phyloP scores from a whole-genome alignment of 2,329 filamentous ascomycete genomes.

The Diaporthe helianthi region DNA sequence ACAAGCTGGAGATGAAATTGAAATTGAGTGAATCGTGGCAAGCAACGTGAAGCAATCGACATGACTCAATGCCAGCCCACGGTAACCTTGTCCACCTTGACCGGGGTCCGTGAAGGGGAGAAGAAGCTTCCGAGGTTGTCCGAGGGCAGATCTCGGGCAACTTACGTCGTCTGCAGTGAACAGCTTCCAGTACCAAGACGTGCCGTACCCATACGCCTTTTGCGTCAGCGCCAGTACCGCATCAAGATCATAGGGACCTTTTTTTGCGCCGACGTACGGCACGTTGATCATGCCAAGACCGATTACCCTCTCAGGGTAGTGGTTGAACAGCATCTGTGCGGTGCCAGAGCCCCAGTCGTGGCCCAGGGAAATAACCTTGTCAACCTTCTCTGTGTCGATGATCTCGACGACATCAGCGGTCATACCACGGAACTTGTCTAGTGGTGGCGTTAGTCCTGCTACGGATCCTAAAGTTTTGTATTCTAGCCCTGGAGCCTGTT shows the following conservation, averaged over 20 bases:
- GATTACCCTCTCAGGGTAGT: constrained; percentile 47
- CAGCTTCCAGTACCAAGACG: constrained; percentile 54
- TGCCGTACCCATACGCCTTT: constrained; percentile 46
- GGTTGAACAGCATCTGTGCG: constrained; percentile 50
- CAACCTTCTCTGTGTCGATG: constrained; percentile 46
- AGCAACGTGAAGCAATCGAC: not conserved
- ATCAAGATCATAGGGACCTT: constrained; percentile 46
- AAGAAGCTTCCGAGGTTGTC: too few species aligned
- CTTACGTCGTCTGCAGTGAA: constrained; percentile 47
- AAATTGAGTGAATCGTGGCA: not conserved
- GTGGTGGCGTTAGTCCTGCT: too few species aligned
- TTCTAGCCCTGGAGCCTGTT: too few species aligned
- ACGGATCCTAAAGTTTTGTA: too few species aligned
- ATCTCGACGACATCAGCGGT: constrained; percentile 49
- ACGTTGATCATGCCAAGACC: constrained; percentile 53
- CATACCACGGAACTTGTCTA: constrained; percentile 39
- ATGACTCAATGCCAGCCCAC: not conserved
- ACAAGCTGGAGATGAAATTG: not conserved
- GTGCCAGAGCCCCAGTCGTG: constrained; percentile 57
- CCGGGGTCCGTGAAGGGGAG: not conserved
- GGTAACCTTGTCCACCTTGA: not conserved
- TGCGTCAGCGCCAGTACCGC: constrained; percentile 42
- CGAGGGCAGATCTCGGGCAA: not conserved
- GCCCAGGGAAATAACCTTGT: constrained; percentile 50
- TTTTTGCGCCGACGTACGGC: constrained; percentile 47